A percentile compares a stretch with the other conserved stretches of the same genome.
These are phyloP conservation scores for Tremellales sp. DNA, from an alignment of 1,284 basidiomycete genomes.

Conservation along the genomic window DNA sequence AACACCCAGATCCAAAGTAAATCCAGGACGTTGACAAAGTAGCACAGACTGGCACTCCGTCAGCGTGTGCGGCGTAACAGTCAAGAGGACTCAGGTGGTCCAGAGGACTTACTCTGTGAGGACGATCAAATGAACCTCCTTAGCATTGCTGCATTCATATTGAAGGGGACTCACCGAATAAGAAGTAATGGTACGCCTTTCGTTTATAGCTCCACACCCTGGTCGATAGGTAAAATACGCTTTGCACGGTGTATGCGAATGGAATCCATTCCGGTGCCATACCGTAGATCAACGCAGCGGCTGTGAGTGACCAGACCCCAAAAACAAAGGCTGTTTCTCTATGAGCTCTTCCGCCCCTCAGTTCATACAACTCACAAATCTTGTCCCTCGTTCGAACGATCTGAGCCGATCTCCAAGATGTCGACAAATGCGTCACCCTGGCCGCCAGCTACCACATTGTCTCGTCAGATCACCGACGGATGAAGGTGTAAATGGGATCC, in stretches of 20 bases:
- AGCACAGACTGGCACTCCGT: conserved; percentile 59
- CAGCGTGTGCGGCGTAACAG: conserved; percentile 1
- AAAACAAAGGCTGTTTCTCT: conserved; percentile 74
- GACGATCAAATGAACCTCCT: background rate
- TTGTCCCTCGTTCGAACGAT: conserved; percentile 88
- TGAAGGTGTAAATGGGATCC: conserved; percentile 8
- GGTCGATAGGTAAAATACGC: conserved; percentile 70
- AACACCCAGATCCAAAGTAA: conserved; percentile 81
- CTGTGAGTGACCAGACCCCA: conserved; percentile 80
- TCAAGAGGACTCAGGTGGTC: background rate
- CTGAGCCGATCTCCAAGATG: conserved; percentile 82
- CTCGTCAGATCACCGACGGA: background rate
- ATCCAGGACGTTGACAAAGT: conserved; percentile 82
- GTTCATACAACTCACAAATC: conserved; percentile 45
- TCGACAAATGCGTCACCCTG: conserved; percentile 67
- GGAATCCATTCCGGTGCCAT: conserved; percentile 71
- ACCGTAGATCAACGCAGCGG: conserved; percentile 76
- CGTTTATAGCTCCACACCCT: conserved; percentile 81
- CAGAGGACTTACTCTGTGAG: conserved; percentile 15
- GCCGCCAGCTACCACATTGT: conserved; percentile 26
- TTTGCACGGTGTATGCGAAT: conserved; percentile 59
- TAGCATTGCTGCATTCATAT: background rate
- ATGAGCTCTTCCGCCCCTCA: background rate
- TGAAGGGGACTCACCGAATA: conserved; percentile 61
- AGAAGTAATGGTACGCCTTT: conserved; percentile 84